Percentiles rank a stretch among this genome's conserved stretches.
Conservation (phyloP, 1,284 basidiomycete genomes). For the Puccinia horiana region DNA sequence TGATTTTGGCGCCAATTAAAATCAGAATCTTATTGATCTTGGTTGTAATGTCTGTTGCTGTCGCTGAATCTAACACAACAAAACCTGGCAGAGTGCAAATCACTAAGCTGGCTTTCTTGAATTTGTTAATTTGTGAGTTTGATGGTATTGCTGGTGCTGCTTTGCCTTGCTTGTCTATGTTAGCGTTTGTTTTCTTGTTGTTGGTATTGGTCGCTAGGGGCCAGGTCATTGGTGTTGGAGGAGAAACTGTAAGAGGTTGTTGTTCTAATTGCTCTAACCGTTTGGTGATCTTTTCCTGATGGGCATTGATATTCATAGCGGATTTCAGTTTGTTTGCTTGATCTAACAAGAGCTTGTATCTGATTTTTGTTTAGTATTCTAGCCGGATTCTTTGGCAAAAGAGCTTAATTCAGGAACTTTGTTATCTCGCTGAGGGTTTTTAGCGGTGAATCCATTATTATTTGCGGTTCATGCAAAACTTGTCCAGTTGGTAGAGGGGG, state of each 20-base stretch:
- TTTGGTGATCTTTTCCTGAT: neutral
- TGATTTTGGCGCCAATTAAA: neutral
- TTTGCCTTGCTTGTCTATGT: neutral
- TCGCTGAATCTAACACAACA: neutral
- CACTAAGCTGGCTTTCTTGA: neutral
- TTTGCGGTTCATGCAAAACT: no score
- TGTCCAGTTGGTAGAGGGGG: no score
- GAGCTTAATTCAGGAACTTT: neutral
- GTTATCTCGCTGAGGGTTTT: no score
- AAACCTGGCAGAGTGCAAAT: neutral
- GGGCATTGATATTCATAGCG: neutral
- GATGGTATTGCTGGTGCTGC: neutral
- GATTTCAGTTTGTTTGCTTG: neutral
- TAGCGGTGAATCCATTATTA: no score
- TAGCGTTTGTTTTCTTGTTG: no score
- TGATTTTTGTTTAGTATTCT: neutral
- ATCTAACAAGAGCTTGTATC: conserved; percentile 6
- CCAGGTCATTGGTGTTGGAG: no score
- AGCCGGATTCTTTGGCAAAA: neutral
- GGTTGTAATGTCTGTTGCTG: neutral
- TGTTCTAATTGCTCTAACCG: no score
- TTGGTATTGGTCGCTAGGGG: no score
- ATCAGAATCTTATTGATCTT: neutral
- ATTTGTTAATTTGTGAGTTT: neutral
- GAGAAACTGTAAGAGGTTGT: no score